A percentile compares a stretch with the other conserved stretches of the same genome.
Conservation (phyloP, 805 yeast genomes). For the Suhomyces pyralidae region DNA sequence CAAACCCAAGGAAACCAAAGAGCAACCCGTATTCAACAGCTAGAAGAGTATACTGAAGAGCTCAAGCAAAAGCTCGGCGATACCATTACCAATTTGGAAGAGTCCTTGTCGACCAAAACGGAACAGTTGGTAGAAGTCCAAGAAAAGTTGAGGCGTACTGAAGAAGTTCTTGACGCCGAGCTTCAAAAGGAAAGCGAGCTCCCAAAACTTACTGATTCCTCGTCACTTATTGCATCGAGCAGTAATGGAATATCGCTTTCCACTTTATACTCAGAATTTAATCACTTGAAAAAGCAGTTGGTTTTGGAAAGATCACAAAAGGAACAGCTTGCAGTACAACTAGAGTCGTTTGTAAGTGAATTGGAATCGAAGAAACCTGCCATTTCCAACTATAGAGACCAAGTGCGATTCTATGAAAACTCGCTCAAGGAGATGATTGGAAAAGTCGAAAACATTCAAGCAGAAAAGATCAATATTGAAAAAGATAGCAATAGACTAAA, state of each 20-base stretch:
- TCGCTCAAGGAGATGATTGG: slow-evolving; percentile 52
- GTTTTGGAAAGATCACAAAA: slow-evolving; percentile 70
- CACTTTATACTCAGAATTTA: slow-evolving; percentile 62
- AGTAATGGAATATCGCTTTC: slow-evolving; percentile 56
- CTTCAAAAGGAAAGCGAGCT: slow-evolving; percentile 37
- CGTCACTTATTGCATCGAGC: slow-evolving; percentile 43
- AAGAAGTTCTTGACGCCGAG: slow-evolving; percentile 40
- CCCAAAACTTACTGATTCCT: slow-evolving; percentile 53
- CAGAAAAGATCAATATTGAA: slow-evolving; percentile 46
- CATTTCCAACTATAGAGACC: slow-evolving; percentile 63
- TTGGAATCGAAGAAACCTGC: slow-evolving; percentile 77
- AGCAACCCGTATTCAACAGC: slow-evolving; percentile 47
- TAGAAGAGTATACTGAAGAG: slow-evolving; percentile 48
- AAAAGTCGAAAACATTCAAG: slow-evolving; percentile 50
- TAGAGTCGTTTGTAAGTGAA: slow-evolving; percentile 70
- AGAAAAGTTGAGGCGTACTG: slow-evolving; percentile 38
- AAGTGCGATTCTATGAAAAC: slow-evolving; percentile 51
- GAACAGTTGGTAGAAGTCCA: slow-evolving; percentile 38
- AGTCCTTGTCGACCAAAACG: slow-evolving; percentile 29
- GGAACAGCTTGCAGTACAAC: slow-evolving; percentile 63
- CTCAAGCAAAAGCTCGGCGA: slow-evolving; percentile 38
- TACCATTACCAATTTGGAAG: slow-evolving; percentile 32
- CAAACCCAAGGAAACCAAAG: slow-evolving; percentile 53
- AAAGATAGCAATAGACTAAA: slow-evolving; percentile 35
- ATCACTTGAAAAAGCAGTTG: slow-evolving; percentile 61